These are phyloP conservation scores for Nicotiana tomentosiformis DNA, from an alignment of 257 asterid genomes.

Conservation along the genomic window DNA sequence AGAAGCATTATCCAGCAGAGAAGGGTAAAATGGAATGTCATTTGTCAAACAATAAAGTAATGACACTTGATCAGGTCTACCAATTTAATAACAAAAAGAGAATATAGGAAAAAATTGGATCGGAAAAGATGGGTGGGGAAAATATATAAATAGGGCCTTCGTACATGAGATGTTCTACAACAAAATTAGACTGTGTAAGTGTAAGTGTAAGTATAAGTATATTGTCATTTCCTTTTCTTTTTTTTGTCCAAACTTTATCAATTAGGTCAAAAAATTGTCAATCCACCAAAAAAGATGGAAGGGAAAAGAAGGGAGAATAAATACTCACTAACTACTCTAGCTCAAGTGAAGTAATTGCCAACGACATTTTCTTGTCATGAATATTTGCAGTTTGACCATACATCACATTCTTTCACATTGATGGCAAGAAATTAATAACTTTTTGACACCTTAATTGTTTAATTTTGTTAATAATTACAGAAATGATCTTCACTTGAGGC, in stretches of 20 bases:
- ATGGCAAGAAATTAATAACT: not conserved
- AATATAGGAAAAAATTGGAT: not conserved
- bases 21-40: not conserved
- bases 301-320: not conserved
- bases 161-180: not conserved
- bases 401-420: not conserved
- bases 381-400: not conserved
- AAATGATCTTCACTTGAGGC: not conserved
- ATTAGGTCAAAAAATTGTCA: not conserved
- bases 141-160: not conserved
- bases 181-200: not conserved
- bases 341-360: slow-evolving; percentile 5
- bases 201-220: not conserved
- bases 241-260: not conserved
- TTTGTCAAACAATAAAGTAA: not conserved
- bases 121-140: not conserved
- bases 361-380: not conserved
- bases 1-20: not conserved
- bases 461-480: not conserved
- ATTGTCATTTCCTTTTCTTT: not conserved
- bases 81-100: not conserved
- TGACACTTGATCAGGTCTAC: not conserved
- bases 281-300: not conserved
- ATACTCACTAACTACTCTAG: slow-evolving; percentile 8
- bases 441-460: not conserved